Evolutionary conservation across 768 basidiomycete genomes (phyloP).

Genomic region (Boletus eberwhitei): DNA sequence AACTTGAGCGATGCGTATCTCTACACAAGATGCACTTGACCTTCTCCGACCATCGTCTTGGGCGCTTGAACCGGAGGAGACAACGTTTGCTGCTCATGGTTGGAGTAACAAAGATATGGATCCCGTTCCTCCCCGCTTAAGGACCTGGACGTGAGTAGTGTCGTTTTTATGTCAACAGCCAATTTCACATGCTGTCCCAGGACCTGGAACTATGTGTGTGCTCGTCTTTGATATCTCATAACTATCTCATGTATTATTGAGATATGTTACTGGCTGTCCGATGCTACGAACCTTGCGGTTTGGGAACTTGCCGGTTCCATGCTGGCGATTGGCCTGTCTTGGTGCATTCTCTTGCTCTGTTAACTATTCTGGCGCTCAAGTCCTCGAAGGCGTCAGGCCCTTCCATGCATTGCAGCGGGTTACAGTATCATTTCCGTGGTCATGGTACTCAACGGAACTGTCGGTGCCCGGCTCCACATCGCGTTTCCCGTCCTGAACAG

Average conservation of each 20-base stretch:
- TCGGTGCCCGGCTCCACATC: slow-evolving; percentile 73
- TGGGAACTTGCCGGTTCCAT: slow-evolving; percentile 60
- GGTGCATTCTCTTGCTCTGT: slow-evolving; percentile 33
- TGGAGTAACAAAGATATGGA: slow-evolving; percentile 81
- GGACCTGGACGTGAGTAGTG: slow-evolving; percentile 54
- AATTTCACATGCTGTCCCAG: slow-evolving; percentile 5
- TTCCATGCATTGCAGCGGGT: slow-evolving; percentile 67
- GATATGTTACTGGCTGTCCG: slow-evolving; percentile 32
- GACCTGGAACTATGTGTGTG: slow-evolving; percentile 64
- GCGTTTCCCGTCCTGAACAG: slow-evolving; percentile 77
- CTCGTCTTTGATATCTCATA: slow-evolving; percentile 26
- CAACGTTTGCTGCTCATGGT: slow-evolving; percentile 55
- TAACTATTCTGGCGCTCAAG: neutral
- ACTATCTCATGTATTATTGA: slow-evolving; percentile 12
- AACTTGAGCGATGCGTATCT: slow-evolving; percentile 7
- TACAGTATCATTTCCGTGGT: slow-evolving; percentile 69
- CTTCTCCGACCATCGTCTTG: slow-evolving; percentile 21
- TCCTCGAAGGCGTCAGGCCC: slow-evolving; percentile 54
- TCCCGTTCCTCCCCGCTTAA: slow-evolving; percentile 53
- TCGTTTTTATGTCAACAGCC: neutral
- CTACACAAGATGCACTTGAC: neutral
- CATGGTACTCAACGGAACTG: slow-evolving; percentile 75
- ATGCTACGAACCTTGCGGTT: slow-evolving; percentile 41
- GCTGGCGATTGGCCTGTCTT: slow-evolving; percentile 71
- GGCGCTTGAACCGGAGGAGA: slow-evolving; percentile 24